phyloP scores from a whole-genome alignment of 2,329 filamentous ascomycete species.

The Aspergillus hortae region DNA sequence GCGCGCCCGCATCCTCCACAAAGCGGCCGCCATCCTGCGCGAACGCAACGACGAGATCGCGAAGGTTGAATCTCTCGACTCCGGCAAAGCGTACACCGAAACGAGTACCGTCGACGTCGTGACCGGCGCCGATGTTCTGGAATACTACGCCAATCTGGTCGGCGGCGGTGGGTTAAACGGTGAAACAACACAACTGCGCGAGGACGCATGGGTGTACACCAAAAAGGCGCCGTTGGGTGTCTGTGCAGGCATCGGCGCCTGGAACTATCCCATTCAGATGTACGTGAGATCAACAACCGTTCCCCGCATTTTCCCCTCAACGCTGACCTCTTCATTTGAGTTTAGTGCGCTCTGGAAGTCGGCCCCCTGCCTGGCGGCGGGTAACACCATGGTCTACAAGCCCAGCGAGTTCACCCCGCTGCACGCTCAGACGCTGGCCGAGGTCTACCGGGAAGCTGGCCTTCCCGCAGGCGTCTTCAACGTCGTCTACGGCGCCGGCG shows the following conservation, averaged over 20 bases:
- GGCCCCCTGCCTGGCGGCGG: slow-evolving; percentile 77
- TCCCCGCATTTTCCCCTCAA: background rate
- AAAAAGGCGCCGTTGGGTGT: slow-evolving; percentile 78
- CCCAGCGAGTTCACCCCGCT: slow-evolving; percentile 82
- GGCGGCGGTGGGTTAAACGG: slow-evolving; percentile 76
- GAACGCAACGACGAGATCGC: slow-evolving; percentile 76
- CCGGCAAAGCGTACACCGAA: slow-evolving; percentile 80
- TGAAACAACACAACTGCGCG: slow-evolving; percentile 69
- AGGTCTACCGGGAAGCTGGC: slow-evolving; percentile 74
- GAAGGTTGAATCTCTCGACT: slow-evolving; percentile 75
- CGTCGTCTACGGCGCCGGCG: slow-evolving; percentile 75
- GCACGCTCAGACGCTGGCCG: slow-evolving; percentile 71
- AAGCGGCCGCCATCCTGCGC: slow-evolving; percentile 70
- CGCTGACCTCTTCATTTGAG: background rate
- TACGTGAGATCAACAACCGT: slow-evolving; percentile 18
- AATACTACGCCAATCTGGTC: slow-evolving; percentile 79
- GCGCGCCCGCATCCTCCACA: slow-evolving; percentile 73
- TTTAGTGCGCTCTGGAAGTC: slow-evolving; percentile 75
- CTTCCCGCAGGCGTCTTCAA: slow-evolving; percentile 82
- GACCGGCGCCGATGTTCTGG: slow-evolving; percentile 79
- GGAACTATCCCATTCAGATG: slow-evolving; percentile 92
- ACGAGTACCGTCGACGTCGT: slow-evolving; percentile 79
- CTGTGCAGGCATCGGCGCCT: slow-evolving; percentile 82
- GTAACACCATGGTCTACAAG: slow-evolving; percentile 90
- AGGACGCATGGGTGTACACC: slow-evolving; percentile 78